phyloP scores from a whole-genome alignment of 2,329 filamentous ascomycete species.

The Fusarium illudens region DNA sequence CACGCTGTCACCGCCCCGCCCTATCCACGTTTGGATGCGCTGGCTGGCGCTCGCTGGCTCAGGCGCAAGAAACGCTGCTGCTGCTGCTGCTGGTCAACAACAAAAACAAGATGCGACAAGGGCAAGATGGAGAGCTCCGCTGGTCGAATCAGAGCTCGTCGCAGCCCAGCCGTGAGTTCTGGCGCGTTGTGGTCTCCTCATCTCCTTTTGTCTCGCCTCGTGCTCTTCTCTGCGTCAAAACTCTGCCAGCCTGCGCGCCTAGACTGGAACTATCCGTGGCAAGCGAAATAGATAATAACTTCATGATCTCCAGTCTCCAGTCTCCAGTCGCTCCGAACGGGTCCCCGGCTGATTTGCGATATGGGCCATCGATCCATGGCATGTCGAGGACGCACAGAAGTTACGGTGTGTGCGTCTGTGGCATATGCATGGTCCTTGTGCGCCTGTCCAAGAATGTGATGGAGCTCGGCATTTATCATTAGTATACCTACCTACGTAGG shows the following conservation, averaged over 20 bases:
- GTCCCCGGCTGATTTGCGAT: conserved; percentile 27
- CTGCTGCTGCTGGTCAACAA: conserved; percentile 43
- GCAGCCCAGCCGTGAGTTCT: conserved; percentile 37
- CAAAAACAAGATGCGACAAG: conserved; percentile 41
- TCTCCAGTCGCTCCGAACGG: conserved; percentile 3
- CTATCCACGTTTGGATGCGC: conserved; percentile 42
- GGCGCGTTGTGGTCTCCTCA: conserved; percentile 27
- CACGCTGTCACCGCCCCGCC: conserved; percentile 43
- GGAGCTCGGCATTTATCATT: conserved; percentile 21
- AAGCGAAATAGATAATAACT: conserved; percentile 32
- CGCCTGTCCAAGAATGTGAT: conserved; percentile 27
- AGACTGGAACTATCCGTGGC: conserved; percentile 16
- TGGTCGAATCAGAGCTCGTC: conserved; percentile 38
- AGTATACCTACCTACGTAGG: no score
- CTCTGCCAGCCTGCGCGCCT: conserved; percentile 5
- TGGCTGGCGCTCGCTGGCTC: no score
- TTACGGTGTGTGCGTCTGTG: conserved; percentile 37
- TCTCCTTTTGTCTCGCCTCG: conserved; percentile 27
- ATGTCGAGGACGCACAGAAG: conserved; percentile 33
- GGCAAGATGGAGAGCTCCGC: conserved; percentile 22
- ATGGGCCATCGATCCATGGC: conserved; percentile 21
- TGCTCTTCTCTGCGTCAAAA: conserved; percentile 7
- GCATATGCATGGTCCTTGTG: conserved; percentile 18
- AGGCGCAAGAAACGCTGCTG: conserved; percentile 37
- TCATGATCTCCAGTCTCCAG: conserved; percentile 17